phyloP scores from a whole-genome alignment of 495 filamentous ascomycete species.

The Penicillium longicatenatum region DNA sequence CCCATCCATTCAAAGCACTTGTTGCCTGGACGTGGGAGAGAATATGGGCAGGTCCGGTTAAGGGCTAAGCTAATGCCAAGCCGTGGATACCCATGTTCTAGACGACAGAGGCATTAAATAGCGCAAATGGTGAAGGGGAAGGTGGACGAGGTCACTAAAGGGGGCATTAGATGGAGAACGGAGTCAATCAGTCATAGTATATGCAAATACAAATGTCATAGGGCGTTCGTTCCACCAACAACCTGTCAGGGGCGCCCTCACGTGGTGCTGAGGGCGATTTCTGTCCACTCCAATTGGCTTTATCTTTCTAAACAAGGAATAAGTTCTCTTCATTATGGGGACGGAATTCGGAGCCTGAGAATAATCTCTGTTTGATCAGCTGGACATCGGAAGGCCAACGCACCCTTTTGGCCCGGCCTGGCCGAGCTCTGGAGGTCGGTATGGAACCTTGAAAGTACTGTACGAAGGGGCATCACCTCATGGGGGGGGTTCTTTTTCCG shows the following conservation, averaged over 20 bases:
- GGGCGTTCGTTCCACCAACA: conserved; percentile 22
- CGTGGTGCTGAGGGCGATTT: conserved; percentile 26
- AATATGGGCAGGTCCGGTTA: not conserved
- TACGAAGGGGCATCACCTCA: not conserved
- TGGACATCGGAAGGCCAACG: conserved; percentile 1
- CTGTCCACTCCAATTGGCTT: conserved; percentile 15
- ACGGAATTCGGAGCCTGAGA: not conserved
- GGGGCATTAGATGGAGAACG: not conserved
- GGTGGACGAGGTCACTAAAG: not conserved
- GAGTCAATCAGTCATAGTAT: not conserved
- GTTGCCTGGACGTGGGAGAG: not conserved
- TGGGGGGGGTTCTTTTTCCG: not conserved
- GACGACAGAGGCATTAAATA: not conserved
- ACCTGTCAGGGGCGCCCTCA: conserved; percentile 31
- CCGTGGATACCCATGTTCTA: not conserved
- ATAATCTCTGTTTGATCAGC: conserved; percentile 5
- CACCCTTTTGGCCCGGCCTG: not conserved
- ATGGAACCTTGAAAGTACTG: not conserved
- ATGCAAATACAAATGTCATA: not conserved
- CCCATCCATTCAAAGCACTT: conserved; percentile 2
- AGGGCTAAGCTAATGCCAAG: conserved; percentile 16
- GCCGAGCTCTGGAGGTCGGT: not conserved
- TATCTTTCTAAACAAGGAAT: not conserved
- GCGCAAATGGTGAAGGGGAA: not conserved
- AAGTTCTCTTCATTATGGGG: not conserved